These are phyloP conservation scores for Leucocoprinus sp. DNA, from an alignment of 768 basidiomycete genomes.

Conservation along the genomic window DNA sequence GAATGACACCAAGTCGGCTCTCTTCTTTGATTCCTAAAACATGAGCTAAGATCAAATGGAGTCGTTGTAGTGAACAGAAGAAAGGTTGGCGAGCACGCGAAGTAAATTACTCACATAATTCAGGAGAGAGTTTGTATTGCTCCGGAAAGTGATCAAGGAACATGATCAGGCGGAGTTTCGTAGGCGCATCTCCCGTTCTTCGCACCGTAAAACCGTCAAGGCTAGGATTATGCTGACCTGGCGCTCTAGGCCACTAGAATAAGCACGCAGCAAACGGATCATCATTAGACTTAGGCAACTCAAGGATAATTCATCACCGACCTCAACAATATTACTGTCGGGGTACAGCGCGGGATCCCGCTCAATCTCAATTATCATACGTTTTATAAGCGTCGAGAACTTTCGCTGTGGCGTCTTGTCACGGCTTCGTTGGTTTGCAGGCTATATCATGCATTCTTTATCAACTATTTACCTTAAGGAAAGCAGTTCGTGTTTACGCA, in stretches of 20 bases:
- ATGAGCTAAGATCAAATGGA: conserved; percentile 29
- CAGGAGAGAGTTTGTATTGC: conserved; percentile 70
- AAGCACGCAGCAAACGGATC: background rate
- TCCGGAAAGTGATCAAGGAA: conserved; percentile 84
- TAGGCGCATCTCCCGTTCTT: conserved; percentile 70
- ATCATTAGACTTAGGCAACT: background rate
- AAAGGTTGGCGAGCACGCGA: background rate
- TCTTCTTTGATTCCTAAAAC: conserved; percentile 80
- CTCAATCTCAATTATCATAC: conserved; percentile 82
- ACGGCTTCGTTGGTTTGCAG: conserved; percentile 51
- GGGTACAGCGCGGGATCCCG: conserved; percentile 74
- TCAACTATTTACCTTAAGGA: background rate
- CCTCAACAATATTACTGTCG: conserved; percentile 88
- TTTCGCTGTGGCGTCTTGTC: conserved; percentile 61
- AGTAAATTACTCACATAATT: conserved; percentile 46
- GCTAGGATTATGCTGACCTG: conserved; percentile 46
- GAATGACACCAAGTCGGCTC: conserved; percentile 71
- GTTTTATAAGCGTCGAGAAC: conserved; percentile 80
- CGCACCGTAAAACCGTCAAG: conserved; percentile 85
- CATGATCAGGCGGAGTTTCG: conserved; percentile 76
- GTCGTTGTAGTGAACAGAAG: background rate
- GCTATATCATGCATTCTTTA: conserved; percentile 25
- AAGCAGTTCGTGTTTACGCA: conserved; percentile 21
- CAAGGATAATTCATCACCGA: conserved; percentile 20
- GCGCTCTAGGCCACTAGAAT: conserved; percentile 54